phyloP scores from a whole-genome alignment of 345 rosid genomes.

The Hypericum androsaemum region DNA sequence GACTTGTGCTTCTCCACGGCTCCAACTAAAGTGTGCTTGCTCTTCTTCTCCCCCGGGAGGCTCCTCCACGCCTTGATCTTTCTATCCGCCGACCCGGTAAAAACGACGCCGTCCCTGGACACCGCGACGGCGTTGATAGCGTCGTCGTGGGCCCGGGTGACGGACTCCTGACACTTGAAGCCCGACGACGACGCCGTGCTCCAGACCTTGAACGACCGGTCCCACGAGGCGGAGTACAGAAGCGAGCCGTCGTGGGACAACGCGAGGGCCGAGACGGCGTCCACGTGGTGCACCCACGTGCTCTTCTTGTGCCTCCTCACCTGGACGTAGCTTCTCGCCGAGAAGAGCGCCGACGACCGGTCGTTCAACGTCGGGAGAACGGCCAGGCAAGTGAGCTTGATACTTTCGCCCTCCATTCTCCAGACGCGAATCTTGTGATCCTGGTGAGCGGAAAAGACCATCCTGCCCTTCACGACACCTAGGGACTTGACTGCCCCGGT shows the following conservation, averaged over 20 bases:
- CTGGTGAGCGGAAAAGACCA: slow-evolving; percentile 61
- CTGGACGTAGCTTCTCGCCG: slow-evolving; percentile 42
- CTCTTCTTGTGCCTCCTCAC: slow-evolving; percentile 60
- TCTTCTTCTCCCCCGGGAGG: slow-evolving; percentile 15
- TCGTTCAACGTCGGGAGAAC: slow-evolving; percentile 57
- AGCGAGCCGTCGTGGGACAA: slow-evolving; percentile 31
- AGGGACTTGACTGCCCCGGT: slow-evolving; percentile 50
- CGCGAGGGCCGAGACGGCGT: slow-evolving; percentile 55
- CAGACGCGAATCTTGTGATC: slow-evolving; percentile 69
- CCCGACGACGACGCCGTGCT: slow-evolving; percentile 25
- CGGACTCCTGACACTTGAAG: slow-evolving; percentile 56
- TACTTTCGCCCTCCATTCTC: slow-evolving; percentile 23
- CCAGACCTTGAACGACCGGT: slow-evolving; percentile 65
- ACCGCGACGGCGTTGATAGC: slow-evolving; percentile 53
- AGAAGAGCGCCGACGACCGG: slow-evolving; percentile 35
- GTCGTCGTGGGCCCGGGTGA: slow-evolving; percentile 52
- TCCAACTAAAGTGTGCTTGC: slow-evolving; percentile 28
- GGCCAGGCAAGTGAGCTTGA: slow-evolving; percentile 30
- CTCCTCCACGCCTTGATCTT: slow-evolving; percentile 55
- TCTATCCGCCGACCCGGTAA: slow-evolving; percentile 71
- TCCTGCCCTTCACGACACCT: slow-evolving; percentile 29
- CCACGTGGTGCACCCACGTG: slow-evolving; percentile 77
- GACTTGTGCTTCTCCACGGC: slow-evolving; percentile 51
- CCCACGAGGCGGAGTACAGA: slow-evolving; percentile 81
- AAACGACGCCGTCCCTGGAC: slow-evolving; percentile 45